Percentiles rank a stretch among this genome's conserved stretches.
Conservation (phyloP, 129 eudicot species). For the Flaveria robusta region DNA sequence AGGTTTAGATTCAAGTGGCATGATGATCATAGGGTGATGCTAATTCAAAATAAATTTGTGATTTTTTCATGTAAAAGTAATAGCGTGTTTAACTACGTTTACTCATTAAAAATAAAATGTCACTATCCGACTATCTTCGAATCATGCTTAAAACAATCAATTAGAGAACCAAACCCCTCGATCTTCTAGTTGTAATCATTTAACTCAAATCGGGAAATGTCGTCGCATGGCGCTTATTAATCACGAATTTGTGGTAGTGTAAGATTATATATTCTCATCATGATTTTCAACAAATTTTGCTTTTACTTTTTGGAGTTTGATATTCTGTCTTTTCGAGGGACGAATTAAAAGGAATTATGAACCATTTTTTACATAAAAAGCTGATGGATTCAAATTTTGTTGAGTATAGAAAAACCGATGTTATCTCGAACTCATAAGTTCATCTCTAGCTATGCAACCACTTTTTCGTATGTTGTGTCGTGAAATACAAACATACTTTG, state of each 20-base stretch:
- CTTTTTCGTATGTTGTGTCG: too few relatives aligned
- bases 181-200: not conserved
- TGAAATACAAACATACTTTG: too few relatives aligned
- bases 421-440: too few relatives aligned
- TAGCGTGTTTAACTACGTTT: too few relatives aligned
- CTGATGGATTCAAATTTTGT: constrained; percentile 17
- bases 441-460: too few relatives aligned
- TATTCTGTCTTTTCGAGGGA: not conserved
- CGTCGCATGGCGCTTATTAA: not conserved
- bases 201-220: constrained; percentile 4
- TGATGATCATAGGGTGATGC: too few relatives aligned
- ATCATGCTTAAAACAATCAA: not conserved
- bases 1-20: too few relatives aligned
- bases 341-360: constrained; percentile 10
- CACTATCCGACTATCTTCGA: not conserved
- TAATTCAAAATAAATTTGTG: too few relatives aligned
- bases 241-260: constrained; percentile 3
- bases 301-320: not conserved
- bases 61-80: too few relatives aligned
- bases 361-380: not conserved
- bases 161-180: not conserved
- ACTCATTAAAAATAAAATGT: not conserved
- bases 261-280: not conserved
- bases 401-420: constrained; percentile 5
- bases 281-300: not conserved